These are phyloP conservation scores for Aureobasidium uvarum DNA, from an alignment of 2,329 filamentous ascomycete genomes.

Conservation along the genomic window DNA sequence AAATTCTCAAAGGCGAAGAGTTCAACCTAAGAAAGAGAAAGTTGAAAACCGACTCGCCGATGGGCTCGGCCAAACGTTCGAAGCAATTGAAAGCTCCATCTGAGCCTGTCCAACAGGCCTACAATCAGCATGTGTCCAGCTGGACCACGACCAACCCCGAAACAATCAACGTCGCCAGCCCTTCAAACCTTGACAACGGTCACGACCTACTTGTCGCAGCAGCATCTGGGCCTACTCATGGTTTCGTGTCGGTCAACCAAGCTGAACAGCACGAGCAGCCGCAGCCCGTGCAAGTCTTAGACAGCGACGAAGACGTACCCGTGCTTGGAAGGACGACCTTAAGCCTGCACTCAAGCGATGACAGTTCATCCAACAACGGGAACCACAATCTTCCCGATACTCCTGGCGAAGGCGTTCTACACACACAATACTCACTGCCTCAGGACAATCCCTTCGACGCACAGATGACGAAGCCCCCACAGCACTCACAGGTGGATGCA, in stretches of 20 bases:
- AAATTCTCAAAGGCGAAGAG: not conserved
- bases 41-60: not conserved
- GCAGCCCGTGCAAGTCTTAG: not conserved
- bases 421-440: constrained; percentile 15
- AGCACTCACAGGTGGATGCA: too few relatives aligned
- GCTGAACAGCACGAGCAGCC: not conserved
- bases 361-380: not conserved
- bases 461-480: not conserved
- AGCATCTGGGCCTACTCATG: constrained; percentile 4
- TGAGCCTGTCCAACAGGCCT: not conserved
- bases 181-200: not conserved
- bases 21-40: constrained; percentile 16
- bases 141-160: constrained; percentile 6
- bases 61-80: not conserved
- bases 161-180: not conserved
- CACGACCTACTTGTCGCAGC: constrained; percentile 1
- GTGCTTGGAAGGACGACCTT: not conserved
- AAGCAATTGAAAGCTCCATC: not conserved
- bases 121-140: not conserved
- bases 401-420: not conserved
- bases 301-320: constrained; percentile 2
- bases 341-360: constrained; percentile 3
- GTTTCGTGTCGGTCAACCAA: constrained; percentile 1
- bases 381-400: not conserved
- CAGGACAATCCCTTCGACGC: not conserved